These are phyloP conservation scores for Thelephora ganbajun DNA, from an alignment of 768 basidiomycete species.

Conservation along the genomic window DNA sequence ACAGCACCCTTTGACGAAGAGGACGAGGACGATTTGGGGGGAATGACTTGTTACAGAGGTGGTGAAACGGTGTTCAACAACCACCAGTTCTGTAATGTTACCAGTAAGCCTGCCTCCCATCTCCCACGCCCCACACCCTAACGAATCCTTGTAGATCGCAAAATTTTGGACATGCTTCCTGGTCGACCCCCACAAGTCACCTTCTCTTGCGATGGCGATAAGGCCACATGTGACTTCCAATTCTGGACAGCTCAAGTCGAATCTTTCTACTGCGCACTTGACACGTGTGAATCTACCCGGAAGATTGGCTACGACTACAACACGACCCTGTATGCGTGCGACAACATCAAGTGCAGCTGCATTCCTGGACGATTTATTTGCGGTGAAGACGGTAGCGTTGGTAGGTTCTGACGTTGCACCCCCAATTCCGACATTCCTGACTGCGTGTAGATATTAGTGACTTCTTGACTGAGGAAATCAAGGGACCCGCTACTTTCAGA, in stretches of 20 bases:
- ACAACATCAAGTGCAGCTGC: slow-evolving; percentile 79
- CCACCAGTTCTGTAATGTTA: slow-evolving; percentile 97
- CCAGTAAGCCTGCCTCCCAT: slow-evolving; percentile 46
- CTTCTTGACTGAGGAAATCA: slow-evolving; percentile 80
- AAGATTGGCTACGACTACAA: slow-evolving; percentile 49
- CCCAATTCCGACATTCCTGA: neutral
- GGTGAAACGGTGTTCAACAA: slow-evolving; percentile 91
- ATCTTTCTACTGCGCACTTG: slow-evolving; percentile 88
- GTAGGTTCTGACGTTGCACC: slow-evolving; percentile 30
- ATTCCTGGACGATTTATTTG: slow-evolving; percentile 92
- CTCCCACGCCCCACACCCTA: neutral
- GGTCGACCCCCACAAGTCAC: slow-evolving; percentile 90
- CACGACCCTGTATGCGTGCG: slow-evolving; percentile 64
- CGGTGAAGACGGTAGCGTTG: slow-evolving; percentile 87
- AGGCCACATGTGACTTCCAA: slow-evolving; percentile 77
- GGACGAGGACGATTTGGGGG: slow-evolving; percentile 25
- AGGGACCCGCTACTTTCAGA: slow-evolving; percentile 79
- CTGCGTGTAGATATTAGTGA: slow-evolving; percentile 70
- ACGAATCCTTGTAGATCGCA: slow-evolving; percentile 49
- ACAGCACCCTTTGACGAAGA: slow-evolving; percentile 10
- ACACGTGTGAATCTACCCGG: slow-evolving; percentile 42
- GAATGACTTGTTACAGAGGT: slow-evolving; percentile 88
- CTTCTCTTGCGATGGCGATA: slow-evolving; percentile 67
- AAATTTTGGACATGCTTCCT: slow-evolving; percentile 90
- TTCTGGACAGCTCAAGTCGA: slow-evolving; percentile 96